Evolutionary conservation across 2,329 filamentous ascomycete genomes (phyloP), one percentile per base, ranked within the genome.

Genomic region (Hyphodiscus sp.): DNA sequence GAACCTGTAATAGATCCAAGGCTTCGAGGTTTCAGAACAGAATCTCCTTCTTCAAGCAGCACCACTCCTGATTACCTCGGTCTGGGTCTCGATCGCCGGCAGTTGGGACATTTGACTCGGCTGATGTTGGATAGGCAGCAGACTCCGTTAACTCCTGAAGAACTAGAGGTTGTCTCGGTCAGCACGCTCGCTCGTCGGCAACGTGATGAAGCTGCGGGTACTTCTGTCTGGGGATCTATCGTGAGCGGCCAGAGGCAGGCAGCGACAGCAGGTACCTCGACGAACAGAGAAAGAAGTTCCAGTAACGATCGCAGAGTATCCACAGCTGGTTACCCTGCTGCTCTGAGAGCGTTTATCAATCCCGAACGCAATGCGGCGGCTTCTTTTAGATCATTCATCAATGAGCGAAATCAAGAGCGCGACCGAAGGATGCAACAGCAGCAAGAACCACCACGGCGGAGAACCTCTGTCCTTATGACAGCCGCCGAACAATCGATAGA

Each of bases 151-250:
- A 78, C 74, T 1, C 57, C 74, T 1, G 78, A 80, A 48, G 81
- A 85, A 59, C 77, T 76, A 2, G 67, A 76, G 45, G 77, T 83
- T 1, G 67, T 83, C 2, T 79, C 83, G 54, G 79, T 79, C 2
- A 72, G 82, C 26, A 76, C 80, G 56, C 73, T 73, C 29, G 75
- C 79, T 49, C 76, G 80, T 33, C 74, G 77, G 30, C 67, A 71
- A 64, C 57, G 76, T 63, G 64, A 64, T 20, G 59, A 60, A 46
- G 56, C 52, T 45, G 56, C 57, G 8, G 53, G 29, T 29, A 51
- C 55, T 30, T 58, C 56, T 26, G 52, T 51, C 46, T 58, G 56
- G 55, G 52, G 52, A 8, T 20, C 49, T 4, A 58, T 51, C 52
- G 51, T 26, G n/a, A 57, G 61, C 41, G 50, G 48, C 9, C 59